Evolutionary conservation across 129 eudicot species (phyloP).

Genomic region (Centaurea solstitialis): DNA sequence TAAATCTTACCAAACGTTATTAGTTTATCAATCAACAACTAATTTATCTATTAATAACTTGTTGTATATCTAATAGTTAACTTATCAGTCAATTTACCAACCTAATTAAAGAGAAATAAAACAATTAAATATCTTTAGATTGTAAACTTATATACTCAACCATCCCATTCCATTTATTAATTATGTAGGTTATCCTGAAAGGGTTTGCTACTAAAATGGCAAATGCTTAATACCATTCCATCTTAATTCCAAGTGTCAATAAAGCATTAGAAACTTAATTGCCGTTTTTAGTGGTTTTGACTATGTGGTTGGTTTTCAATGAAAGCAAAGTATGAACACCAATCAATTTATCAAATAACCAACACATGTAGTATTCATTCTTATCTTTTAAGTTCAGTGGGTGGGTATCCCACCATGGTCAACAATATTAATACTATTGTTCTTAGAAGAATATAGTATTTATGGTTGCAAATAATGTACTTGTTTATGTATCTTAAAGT

Average conservation of each 20-base stretch:
- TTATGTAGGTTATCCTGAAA: no score
- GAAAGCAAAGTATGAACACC: slow-evolving; percentile 25
- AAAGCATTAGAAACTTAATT: slow-evolving; percentile 21
- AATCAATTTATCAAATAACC: slow-evolving; percentile 18
- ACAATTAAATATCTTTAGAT: background rate
- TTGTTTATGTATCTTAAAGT: background rate
- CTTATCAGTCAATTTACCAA: background rate
- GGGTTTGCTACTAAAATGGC: background rate
- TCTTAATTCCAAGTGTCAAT: slow-evolving; percentile 22
- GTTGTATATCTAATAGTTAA: background rate
- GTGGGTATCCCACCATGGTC: slow-evolving; percentile 36
- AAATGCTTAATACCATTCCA: slow-evolving; percentile 1
- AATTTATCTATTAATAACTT: background rate
- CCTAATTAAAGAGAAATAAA: background rate
- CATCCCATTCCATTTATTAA: background rate
- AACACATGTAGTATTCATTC: slow-evolving; percentile 1
- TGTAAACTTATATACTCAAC: background rate
- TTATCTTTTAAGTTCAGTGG: slow-evolving; percentile 20
- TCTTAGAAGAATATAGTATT: background rate
- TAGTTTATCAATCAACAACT: background rate
- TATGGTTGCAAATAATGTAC: background rate
- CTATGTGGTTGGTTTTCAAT: slow-evolving; percentile 33
- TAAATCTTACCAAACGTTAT: background rate
- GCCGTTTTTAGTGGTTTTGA: slow-evolving; percentile 33
- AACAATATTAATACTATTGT: slow-evolving; percentile 9